phyloP scores from a whole-genome alignment of 306 rosid species.

The cucumber (Cucumis sativus) region DNA sequence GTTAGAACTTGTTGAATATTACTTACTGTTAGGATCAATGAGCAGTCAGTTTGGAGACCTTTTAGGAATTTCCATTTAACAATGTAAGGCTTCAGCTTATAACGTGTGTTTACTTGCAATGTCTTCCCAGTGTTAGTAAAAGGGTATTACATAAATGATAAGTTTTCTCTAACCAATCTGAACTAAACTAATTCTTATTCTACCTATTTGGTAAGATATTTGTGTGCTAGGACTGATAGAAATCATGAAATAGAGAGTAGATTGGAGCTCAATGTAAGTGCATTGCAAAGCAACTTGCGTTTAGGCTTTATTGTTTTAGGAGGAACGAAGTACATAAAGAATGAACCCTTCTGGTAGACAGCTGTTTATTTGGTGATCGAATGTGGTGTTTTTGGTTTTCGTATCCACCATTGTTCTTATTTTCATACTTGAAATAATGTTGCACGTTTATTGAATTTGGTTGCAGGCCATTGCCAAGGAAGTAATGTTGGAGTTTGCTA shows the following conservation, averaged over 20 bases:
- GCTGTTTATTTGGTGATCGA: background rate
- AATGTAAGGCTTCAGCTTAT: background rate
- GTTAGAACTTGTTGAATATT: background rate
- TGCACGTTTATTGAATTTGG: background rate
- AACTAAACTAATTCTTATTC: background rate
- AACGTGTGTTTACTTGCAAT: background rate
- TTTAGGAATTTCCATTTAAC: background rate
- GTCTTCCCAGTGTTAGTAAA: background rate
- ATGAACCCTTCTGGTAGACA: background rate
- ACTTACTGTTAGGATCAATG: background rate
- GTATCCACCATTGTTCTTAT: background rate
- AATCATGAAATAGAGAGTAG: background rate
- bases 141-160: background rate
- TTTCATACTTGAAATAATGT: background rate
- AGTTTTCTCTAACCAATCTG: background rate
- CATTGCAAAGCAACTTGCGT: background rate
- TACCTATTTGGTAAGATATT: background rate
- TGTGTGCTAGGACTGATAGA: background rate
- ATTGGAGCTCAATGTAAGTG: background rate
- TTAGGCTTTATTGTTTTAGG: background rate
- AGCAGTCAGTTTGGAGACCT: background rate
- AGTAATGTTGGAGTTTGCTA: conserved; percentile 85
- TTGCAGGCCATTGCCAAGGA: conserved; percentile 58
- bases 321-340: background rate
- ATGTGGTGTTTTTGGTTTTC: background rate